phyloP scores from a whole-genome alignment of 78 protist species.

The Pigoraptor vietnamica region DNA sequence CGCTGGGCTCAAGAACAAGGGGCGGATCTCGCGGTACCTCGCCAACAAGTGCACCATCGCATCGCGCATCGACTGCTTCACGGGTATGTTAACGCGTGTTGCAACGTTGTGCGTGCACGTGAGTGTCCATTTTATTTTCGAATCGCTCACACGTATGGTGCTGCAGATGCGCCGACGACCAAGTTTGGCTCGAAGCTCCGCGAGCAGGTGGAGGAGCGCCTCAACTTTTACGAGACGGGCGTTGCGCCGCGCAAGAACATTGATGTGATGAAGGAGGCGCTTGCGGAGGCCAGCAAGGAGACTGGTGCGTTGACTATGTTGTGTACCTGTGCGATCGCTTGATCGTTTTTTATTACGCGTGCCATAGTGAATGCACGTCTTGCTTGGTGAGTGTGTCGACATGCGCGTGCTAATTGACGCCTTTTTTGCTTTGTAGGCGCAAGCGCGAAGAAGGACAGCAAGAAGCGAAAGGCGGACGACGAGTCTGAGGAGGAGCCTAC shows the following conservation, averaged over 20 bases:
- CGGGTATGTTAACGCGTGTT: too few relatives aligned
- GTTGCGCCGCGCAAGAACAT: constrained; percentile 32
- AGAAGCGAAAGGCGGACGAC: not conserved
- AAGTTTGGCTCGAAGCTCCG: not conserved
- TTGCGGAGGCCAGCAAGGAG: not conserved
- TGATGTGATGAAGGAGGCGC: constrained; percentile 21
- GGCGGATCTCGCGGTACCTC: constrained; percentile 95
- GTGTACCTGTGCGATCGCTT: not conserved
- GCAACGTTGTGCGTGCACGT: too few relatives aligned
- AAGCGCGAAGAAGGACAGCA: not conserved
- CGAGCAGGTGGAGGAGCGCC: constrained; percentile 24
- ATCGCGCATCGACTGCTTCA: constrained; percentile 92
- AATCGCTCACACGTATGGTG: too few relatives aligned
- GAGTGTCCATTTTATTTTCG: too few relatives aligned
- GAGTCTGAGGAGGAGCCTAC: not conserved
- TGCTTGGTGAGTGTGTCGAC: too few relatives aligned
- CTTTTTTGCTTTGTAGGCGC: not conserved
- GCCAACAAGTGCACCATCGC: constrained; percentile 97
- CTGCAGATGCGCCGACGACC: not conserved
- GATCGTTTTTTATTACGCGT: not conserved
- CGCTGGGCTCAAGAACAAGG: constrained; percentile 89
- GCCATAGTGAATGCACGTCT: too few relatives aligned
- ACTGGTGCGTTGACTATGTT: too few relatives aligned
- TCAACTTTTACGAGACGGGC: constrained; percentile 36
- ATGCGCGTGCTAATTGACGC: too few relatives aligned